Evolutionary conservation across 2,329 filamentous ascomycete genomes (phyloP), one percentile per base, ranked within the genome.

Genomic region (Aspergillus sp.): DNA sequence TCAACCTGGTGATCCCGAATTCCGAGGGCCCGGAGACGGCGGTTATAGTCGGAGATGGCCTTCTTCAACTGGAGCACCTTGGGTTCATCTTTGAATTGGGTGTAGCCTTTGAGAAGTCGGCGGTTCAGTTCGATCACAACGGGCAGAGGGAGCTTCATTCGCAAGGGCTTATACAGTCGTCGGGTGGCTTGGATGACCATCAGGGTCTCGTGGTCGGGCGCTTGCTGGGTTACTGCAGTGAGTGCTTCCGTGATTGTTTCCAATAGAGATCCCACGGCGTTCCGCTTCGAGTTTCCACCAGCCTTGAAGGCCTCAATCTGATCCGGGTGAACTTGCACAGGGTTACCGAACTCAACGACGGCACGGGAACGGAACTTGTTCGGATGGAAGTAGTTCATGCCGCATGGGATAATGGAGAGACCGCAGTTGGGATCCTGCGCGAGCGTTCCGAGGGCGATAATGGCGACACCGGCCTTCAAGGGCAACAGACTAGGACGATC

Each of bases 381-480:
- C 0, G 94, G 91, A 77, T 98, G 94, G 79, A 99, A 99, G 78
- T 99, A 99, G 78, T 99, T 99, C 94, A 99, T 97, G 69, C 94
- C 94, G 54, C 95, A 93, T 3, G 95, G 95, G 23, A 99, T 91
- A 69, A 99, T 97, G 77, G 93, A 96, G 63, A 99, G 82, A 30
- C 91, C 92, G 72, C 91, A 96, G 65, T 94, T 84, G 2, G 93
- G 93, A 63, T 93, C 87, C 59, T 92, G 88, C 5, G 91, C 92
- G 54, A 98, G 82, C 1, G 95, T 90, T 41, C 94, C 94, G 38
- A 99, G 84, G 11, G 94, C 95, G 94, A 99, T 99, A 72, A 99
- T 95, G 60, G 95, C 95, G 62, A 99, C 92, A 75, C 94, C 94
- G 69, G 95, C 94, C 83, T 98, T 98, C 64, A 98, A 82, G 21